Conservation (phyloP, 768 basidiomycete species). For the Naganishia randhawae region DNA sequence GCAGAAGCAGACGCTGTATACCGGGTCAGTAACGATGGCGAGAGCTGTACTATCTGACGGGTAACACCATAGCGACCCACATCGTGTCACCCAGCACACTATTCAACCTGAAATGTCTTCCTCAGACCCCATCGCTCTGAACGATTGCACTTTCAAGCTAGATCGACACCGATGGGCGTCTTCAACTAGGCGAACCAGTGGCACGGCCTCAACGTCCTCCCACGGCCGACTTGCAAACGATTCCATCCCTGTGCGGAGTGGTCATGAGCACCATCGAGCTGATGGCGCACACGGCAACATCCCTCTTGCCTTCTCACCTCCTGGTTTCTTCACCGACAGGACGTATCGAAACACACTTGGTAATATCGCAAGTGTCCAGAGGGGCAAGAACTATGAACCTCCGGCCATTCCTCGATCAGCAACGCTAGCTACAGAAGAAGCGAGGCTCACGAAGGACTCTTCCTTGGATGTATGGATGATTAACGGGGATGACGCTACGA, state of each 20-base stretch:
- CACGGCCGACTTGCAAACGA: neutral
- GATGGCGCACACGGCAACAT: neutral
- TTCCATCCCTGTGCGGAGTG: neutral
- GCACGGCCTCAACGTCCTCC: neutral
- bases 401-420: constrained; percentile 2
- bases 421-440: neutral
- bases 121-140: constrained; percentile 8
- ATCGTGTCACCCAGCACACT: no score
- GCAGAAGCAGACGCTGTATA: neutral
- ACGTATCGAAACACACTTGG: neutral
- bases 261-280: neutral
- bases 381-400: neutral
- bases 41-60: neutral
- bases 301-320: constrained; percentile 2
- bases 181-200: neutral
- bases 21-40: no score
- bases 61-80: no score
- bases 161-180: neutral
- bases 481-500: neutral
- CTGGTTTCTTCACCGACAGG: constrained; percentile 9
- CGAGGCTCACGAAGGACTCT: neutral
- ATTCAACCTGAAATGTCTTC: no score
- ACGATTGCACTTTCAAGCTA: neutral
- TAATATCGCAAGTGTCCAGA: no score
- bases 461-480: neutral